Percentiles rank a stretch among this genome's conserved stretches.
phyloP scores from a whole-genome alignment of 2,329 filamentous ascomycete species.

The Metarhizium sp. region DNA sequence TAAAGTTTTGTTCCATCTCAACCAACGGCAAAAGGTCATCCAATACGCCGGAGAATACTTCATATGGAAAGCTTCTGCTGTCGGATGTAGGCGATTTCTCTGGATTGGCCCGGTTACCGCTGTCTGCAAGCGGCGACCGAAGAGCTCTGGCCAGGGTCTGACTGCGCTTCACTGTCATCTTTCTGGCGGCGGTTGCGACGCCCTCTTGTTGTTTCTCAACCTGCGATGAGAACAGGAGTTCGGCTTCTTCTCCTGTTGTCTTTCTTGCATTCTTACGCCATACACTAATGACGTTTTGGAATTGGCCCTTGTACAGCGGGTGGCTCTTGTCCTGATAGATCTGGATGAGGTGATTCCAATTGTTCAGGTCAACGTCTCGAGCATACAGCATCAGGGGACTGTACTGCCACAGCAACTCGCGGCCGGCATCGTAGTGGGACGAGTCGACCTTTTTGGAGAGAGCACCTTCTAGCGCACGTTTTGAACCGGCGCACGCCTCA shows the following conservation, averaged over 20 bases:
- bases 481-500: constrained; percentile 61
- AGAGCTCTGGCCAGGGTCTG: constrained; percentile 74
- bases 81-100: constrained; percentile 50
- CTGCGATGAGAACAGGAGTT: constrained; percentile 80
- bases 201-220: constrained; percentile 77
- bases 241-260: constrained; percentile 64
- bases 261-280: constrained; percentile 78
- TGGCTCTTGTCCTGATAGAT: constrained; percentile 72
- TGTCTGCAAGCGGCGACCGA: constrained; percentile 58
- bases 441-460: constrained; percentile 60
- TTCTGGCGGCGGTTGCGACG: constrained; percentile 68
- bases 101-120: constrained; percentile 34
- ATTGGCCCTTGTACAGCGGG: constrained; percentile 71
- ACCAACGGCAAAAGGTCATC: constrained; percentile 77
- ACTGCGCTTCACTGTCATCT: constrained; percentile 87
- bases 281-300: constrained; percentile 63
- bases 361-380: constrained; percentile 69
- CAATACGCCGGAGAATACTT: constrained; percentile 71
- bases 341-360: constrained; percentile 73
- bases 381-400: constrained; percentile 81
- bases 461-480: constrained; percentile 51
- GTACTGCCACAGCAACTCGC: constrained; percentile 76
- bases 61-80: constrained; percentile 63
- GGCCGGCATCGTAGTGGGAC: constrained; percentile 59
- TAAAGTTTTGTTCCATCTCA: constrained; percentile 91